Evolutionary conservation across 2,329 filamentous ascomycete genomes (phyloP).

Genomic region (Epichloe bromicola): DNA sequence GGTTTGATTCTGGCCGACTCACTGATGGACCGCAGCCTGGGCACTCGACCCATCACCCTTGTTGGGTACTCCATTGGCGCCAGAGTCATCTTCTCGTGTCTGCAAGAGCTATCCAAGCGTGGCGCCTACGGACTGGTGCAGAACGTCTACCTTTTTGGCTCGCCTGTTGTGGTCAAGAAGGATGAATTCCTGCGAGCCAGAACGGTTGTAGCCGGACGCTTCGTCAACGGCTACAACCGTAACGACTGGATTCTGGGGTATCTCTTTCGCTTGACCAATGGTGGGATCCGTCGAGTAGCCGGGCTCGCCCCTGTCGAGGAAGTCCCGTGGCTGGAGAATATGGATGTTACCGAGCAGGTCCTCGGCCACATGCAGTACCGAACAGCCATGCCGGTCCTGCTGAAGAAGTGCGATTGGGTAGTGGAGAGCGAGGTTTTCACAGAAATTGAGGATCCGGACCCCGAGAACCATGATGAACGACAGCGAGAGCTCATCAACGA

Average conservation of each 20-base stretch:
- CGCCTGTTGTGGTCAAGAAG: constrained; percentile 78
- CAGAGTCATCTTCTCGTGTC: constrained; percentile 81
- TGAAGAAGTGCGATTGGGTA: constrained; percentile 80
- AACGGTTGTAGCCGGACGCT: constrained; percentile 79
- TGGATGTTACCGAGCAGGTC: constrained; percentile 75
- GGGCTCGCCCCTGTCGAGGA: constrained; percentile 66
- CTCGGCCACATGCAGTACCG: constrained; percentile 96
- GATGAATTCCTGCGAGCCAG: constrained; percentile 76
- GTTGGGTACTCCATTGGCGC: constrained; percentile 91
- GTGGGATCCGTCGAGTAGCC: constrained; percentile 79
- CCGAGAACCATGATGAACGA: constrained; percentile 75
- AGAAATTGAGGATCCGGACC: constrained; percentile 95
- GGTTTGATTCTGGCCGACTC: constrained; percentile 92
- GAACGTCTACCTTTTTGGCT: constrained; percentile 91
- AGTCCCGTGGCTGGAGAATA: constrained; percentile 74
- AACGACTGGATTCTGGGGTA: constrained; percentile 98
- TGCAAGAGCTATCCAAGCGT: constrained; percentile 73
- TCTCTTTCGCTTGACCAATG: constrained; percentile 85
- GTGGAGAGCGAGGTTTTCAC: constrained; percentile 89
- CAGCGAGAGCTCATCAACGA: constrained; percentile 92
- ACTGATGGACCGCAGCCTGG: constrained; percentile 79
- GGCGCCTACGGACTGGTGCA: constrained; percentile 81
- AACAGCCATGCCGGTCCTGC: constrained; percentile 73
- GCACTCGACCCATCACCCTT: constrained; percentile 80
- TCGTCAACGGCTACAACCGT: constrained; percentile 85